Conservation (phyloP, 2,329 filamentous ascomycete genomes). For the Aspergillus neoniger region DNA sequence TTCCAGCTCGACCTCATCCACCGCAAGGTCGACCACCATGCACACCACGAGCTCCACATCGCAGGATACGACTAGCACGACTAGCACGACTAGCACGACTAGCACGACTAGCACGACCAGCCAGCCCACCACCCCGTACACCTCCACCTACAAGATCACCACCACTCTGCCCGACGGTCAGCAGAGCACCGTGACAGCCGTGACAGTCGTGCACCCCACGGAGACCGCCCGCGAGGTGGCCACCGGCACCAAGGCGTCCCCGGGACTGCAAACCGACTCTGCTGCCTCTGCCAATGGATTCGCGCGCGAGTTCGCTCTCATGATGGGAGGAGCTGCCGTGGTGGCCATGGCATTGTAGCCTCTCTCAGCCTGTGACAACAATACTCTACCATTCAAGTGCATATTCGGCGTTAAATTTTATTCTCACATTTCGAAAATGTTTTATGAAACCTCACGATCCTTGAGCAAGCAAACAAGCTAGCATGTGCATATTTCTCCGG, state of each 20-base stretch:
- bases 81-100: slow-evolving; percentile 13
- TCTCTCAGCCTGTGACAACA: neutral
- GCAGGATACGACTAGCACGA: slow-evolving; percentile 19
- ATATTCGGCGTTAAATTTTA: slow-evolving; percentile 12
- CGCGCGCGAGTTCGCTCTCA: slow-evolving; percentile 38
- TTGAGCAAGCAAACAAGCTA: slow-evolving; percentile 5
- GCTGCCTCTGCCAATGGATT: slow-evolving; percentile 33
- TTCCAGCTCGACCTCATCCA: slow-evolving; percentile 20
- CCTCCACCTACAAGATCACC: slow-evolving; percentile 44
- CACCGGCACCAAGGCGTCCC: slow-evolving; percentile 29
- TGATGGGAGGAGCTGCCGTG: slow-evolving; percentile 45
- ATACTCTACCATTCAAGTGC: slow-evolving; percentile 7
- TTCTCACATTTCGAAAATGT: neutral
- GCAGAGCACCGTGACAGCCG: slow-evolving; percentile 45
- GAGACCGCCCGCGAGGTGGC: slow-evolving; percentile 27
- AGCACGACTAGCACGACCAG: slow-evolving; percentile 1
- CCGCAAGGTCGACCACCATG: slow-evolving; percentile 17
- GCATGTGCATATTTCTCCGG: neutral
- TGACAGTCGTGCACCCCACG: slow-evolving; percentile 47
- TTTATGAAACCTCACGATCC: slow-evolving; percentile 8
- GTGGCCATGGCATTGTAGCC: slow-evolving; percentile 42
- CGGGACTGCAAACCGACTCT: slow-evolving; percentile 45
- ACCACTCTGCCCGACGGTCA: slow-evolving; percentile 47
- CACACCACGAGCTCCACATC: slow-evolving; percentile 21
- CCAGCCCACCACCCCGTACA: slow-evolving; percentile 31